These are phyloP conservation scores for Cynara cardunculus DNA, from an alignment of 129 eudicot genomes.

Conservation along the genomic window DNA sequence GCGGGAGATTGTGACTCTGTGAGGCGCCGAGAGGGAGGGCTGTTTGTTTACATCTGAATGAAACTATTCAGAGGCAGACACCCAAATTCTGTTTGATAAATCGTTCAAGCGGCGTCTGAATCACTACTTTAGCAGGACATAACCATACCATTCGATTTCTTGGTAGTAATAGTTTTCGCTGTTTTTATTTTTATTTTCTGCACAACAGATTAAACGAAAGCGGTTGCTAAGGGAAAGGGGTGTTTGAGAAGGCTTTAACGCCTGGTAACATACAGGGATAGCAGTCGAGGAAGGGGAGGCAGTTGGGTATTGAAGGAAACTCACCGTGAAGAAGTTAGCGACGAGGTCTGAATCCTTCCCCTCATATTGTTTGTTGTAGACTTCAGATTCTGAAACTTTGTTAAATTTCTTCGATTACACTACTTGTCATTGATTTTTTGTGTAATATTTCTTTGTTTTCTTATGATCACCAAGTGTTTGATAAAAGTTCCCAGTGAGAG, in stretches of 20 bases:
- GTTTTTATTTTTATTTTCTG: not conserved
- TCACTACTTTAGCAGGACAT: not conserved
- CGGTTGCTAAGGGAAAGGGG: too few species aligned
- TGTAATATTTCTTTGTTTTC: not conserved
- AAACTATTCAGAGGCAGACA: too few species aligned
- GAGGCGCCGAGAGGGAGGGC: not conserved
- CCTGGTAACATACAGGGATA: too few species aligned
- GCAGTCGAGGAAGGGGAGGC: too few species aligned
- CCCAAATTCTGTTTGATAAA: not conserved
- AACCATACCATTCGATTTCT: not conserved
- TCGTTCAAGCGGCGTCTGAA: not conserved
- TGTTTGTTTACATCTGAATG: not conserved
- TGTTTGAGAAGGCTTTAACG: too few species aligned
- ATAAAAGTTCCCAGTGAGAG: not conserved
- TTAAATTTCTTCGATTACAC: not conserved
- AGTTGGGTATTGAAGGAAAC: not conserved
- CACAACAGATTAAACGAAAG: too few species aligned
- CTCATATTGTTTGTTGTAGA: not conserved
- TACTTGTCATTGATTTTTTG: not conserved
- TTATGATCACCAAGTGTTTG: not conserved
- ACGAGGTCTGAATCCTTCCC: not conserved
- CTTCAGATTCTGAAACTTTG: not conserved
- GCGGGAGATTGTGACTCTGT: too few species aligned
- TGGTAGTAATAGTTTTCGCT: not conserved
- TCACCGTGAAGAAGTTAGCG: not conserved